Conservation (phyloP, 2,329 filamentous ascomycete species). For the Cladosporium oxysporum region DNA sequence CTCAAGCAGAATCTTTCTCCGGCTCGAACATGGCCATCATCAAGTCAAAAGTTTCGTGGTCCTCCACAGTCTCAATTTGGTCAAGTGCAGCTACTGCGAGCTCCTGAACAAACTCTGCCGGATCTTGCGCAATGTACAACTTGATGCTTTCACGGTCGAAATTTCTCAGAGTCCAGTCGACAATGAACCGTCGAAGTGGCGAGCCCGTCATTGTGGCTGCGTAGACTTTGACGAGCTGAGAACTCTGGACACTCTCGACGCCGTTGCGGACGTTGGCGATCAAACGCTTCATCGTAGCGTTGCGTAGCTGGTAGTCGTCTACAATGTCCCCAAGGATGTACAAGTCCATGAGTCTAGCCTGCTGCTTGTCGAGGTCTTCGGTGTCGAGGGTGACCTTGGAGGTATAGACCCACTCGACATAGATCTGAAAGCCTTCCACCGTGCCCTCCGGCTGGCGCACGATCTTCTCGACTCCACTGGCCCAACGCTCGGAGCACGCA, state of each 20-base stretch:
- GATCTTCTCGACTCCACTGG: neutral
- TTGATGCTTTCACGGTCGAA: neutral
- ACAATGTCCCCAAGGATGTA: neutral
- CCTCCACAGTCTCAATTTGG: no score
- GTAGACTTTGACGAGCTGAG: neutral
- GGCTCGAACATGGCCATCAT: neutral
- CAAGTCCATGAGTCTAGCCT: neutral
- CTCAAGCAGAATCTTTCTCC: neutral
- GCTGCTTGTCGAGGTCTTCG: neutral
- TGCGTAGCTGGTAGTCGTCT: slow-evolving; percentile 9
- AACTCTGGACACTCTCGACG: neutral
- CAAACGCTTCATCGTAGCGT: neutral
- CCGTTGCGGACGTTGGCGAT: neutral
- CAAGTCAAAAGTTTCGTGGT: neutral
- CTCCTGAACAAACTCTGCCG: neutral
- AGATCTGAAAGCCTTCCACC: neutral
- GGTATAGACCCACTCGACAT: slow-evolving; percentile 14
- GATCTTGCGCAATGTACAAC: neutral
- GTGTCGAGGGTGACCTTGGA: neutral
- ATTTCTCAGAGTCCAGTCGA: neutral
- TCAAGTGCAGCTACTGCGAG: neutral
- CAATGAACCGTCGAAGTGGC: neutral
- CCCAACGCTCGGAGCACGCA: slow-evolving; percentile 12
- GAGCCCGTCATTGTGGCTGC: neutral
- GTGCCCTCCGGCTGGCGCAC: neutral